These are phyloP conservation scores for Cordyceps pruinosa DNA, from an alignment of 2,329 filamentous ascomycete species.

Conservation along the genomic window DNA sequence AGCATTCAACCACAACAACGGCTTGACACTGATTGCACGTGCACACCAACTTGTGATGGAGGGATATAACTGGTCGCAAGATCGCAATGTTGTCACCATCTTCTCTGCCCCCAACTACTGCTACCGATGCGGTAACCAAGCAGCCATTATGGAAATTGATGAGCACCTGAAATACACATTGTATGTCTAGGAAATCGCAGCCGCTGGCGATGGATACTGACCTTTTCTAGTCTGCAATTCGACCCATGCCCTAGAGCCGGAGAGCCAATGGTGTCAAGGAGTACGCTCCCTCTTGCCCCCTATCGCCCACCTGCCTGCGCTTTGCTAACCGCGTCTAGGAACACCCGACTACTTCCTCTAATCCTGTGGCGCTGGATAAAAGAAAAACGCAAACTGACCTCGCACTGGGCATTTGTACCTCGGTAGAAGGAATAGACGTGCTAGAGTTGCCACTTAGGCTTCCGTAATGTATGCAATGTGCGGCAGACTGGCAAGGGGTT, in stretches of 20 bases:
- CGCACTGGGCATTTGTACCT: slow-evolving; percentile 1
- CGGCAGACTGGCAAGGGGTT: not conserved
- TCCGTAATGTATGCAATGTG: slow-evolving; percentile 24
- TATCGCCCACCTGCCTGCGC: slow-evolving; percentile 13
- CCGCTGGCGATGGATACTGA: slow-evolving; percentile 20
- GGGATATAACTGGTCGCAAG: slow-evolving; percentile 99
- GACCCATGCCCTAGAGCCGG: slow-evolving; percentile 95
- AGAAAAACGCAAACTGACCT: slow-evolving; percentile 12
- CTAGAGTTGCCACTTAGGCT: slow-evolving; percentile 17
- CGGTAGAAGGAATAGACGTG: slow-evolving; percentile 17
- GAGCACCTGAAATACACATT: slow-evolving; percentile 99
- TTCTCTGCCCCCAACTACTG: slow-evolving; percentile 97
- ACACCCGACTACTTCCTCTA: slow-evolving; percentile 99
- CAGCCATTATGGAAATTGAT: slow-evolving; percentile 99
- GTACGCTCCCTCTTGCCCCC: too few species aligned
- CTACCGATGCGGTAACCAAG: slow-evolving; percentile 98
- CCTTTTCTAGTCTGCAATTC: slow-evolving; percentile 76
- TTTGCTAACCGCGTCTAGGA: slow-evolving; percentile 32
- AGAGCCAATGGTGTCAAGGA: slow-evolving; percentile 97
- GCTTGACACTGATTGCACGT: slow-evolving; percentile 86
- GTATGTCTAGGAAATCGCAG: slow-evolving; percentile 49
- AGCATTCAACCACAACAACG: slow-evolving; percentile 99
- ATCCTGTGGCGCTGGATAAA: slow-evolving; percentile 20
- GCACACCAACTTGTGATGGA: slow-evolving; percentile 99
- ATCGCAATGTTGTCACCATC: slow-evolving; percentile 96